Evolutionary conservation across 139 green algal genomes (phyloP), one percentile per base, ranked within the genome.

Genomic region (Picochlorum sp.): DNA sequence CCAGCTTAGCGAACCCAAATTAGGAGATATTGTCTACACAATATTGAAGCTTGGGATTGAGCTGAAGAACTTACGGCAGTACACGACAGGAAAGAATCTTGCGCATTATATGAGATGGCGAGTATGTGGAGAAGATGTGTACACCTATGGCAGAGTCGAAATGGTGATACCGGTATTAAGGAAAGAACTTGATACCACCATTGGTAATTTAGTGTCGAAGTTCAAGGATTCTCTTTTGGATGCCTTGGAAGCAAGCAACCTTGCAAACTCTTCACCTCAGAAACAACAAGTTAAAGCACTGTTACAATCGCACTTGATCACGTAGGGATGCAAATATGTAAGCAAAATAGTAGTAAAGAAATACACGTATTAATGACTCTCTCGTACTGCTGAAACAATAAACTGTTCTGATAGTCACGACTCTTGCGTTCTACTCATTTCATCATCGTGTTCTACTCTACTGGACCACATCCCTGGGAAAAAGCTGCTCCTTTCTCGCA

Each of bases 101-200:
- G 3, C 47, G 65, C n/a, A 44, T 3, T 18, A 63, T 57, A 51
- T 56, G 4, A 57, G 55, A 12, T 73, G 65, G 65, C 50, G 65
- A 9, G 50, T 24, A 5, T n/a, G 28, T 6, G 65, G 58, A 24
- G 58, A 73, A 7, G 49, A 50, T n/a, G 3, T 47, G 5, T 61
- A 29, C 33, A 5, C 47, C 4, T 14, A 24, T 10, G 35, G 31
- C 4, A 18, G 37, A 1, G 50, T 36, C 35, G 50, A 63, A 8
- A 52, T 32, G 1, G 51, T 59, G 3, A 30, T 50, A 7, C 22
- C 40, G 10, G 66, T 59, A 8, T 16, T 47, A n/a, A 47, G 22
- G 39, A 47, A 26, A n/a, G 39, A 47, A n/a, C 39, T 47, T 47
- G 39, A 16, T 6, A 47, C 22, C 22, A 26, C 39, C 39, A 26